Base-by-base conservation (phyloP, 768 basidiomycete genomes). In the Auricularia sp. region DNA sequence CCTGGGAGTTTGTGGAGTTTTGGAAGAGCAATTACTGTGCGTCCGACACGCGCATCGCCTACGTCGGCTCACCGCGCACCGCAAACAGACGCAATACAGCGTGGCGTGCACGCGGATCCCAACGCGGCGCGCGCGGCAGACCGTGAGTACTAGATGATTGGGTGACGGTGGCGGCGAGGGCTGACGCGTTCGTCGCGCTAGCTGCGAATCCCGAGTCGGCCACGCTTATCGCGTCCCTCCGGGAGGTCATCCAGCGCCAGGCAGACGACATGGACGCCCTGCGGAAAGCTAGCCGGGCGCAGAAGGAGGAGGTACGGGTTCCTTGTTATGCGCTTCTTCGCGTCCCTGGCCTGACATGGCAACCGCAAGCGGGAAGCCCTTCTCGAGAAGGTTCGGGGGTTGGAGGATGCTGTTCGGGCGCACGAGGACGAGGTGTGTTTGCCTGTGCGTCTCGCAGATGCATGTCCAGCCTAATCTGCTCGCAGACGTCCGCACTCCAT, bases 1-100 rank as follows among this genome's bases (percentile, higher is more conserved):
- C 98, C 74, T 98, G 95, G 93, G 84, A 88, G 0, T 98, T 98
- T 75, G 86, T 97, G 5, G 97, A 99, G 75, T 99, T 98, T 74
- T 95, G 93, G 90, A 98, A 98, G 78, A 94, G 92, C 58, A 95
- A 96, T 72, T 97, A 94, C 72, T 92, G 96, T 96, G 70, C 62
- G 5, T 67, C 67, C 44, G 10, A 45, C 3, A 11, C 3, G 11
- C 18, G 11, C 11, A 1, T 45, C 18, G 10, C 44, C 18, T 45
- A 11, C 18, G 11, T 45, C 18, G 44, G 56, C 34, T 59, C 56
- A 59, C 24, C 10, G 56, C 11, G 29, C 8, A n/a, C 56, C 4
- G 8, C 6, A 14, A 10, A 16, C 69, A 92, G 90, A 90, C 75
- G 84, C 90, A 16, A 79, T 92, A 2, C 91, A 94, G 71, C 81